Evolutionary conservation across 129 eudicot genomes (phyloP).

Genomic region (Lonicera japonica): DNA sequence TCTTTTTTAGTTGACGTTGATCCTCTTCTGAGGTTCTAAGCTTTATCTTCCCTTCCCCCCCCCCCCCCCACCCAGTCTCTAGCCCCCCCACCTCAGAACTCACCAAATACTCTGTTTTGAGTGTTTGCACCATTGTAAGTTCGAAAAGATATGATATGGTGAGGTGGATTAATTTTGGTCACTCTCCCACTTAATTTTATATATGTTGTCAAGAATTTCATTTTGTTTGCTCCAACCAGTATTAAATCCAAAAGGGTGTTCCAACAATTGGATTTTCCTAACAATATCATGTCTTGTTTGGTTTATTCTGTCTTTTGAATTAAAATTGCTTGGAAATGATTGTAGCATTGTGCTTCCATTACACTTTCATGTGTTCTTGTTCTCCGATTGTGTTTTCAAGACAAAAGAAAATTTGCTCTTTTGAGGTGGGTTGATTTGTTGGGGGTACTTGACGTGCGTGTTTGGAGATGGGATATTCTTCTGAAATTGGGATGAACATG

Average conservation of each 20-base stretch:
- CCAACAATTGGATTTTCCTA: not conserved
- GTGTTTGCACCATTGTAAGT: not conserved
- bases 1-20: not conserved
- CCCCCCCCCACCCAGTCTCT: too few relatives aligned
- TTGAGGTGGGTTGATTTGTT: conserved; percentile 16
- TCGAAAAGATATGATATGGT: not conserved
- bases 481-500: not conserved
- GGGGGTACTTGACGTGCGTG: too few relatives aligned
- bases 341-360: not conserved
- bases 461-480: too few relatives aligned
- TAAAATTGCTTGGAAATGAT: not conserved
- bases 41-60: not conserved
- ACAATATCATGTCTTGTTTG: too few relatives aligned
- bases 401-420: not conserved
- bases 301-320: too few relatives aligned
- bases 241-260: too few relatives aligned
- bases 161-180: too few relatives aligned
- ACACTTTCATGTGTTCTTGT: conserved; percentile 7
- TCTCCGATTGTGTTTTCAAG: not conserved
- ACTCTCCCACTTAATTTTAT: too few relatives aligned
- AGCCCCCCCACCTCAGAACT: too few relatives aligned
- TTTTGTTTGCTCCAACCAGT: too few relatives aligned
- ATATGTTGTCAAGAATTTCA: too few relatives aligned
- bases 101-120: not conserved
- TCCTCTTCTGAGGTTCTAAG: not conserved